Conservation (phyloP, 805 yeast species). For the Starmera quercuum region DNA sequence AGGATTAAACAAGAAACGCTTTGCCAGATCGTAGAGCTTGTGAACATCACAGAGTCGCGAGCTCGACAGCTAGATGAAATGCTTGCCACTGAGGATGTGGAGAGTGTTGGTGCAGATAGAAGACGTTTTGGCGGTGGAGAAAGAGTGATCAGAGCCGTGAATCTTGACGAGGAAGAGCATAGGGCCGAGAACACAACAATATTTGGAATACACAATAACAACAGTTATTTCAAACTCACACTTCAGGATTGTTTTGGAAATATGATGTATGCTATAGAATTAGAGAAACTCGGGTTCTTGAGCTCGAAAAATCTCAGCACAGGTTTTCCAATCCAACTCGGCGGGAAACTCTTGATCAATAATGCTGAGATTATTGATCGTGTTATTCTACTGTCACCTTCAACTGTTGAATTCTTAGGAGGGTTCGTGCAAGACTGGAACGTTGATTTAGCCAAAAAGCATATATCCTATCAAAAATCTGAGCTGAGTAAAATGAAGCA, state of each 20-base stretch:
- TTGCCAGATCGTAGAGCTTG: conserved; percentile 50
- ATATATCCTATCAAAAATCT: conserved; percentile 21
- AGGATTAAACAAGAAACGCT: conserved; percentile 22
- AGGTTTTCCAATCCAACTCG: conserved; percentile 38
- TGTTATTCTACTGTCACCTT: conserved; percentile 24
- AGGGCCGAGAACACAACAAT: conserved; percentile 2
- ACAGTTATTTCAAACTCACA: conserved; percentile 42
- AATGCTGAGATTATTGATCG: conserved; percentile 44
- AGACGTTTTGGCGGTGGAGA: conserved; percentile 24
- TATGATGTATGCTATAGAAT: conserved; percentile 50
- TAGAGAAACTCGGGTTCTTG: conserved; percentile 44
- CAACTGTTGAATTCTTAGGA: conserved; percentile 25
- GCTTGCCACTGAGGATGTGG: conserved; percentile 44
- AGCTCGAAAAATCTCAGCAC: conserved; percentile 14
- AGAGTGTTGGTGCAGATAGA: conserved; percentile 53
- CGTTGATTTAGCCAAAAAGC: conserved; percentile 23
- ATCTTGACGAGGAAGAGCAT: conserved; percentile 32
- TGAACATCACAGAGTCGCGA: conserved; percentile 44
- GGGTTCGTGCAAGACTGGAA: conserved; percentile 34
- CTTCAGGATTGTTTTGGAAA: conserved; percentile 47
- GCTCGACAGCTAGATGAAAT: conserved; percentile 50
- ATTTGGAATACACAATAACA: conserved; percentile 2
- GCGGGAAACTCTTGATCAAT: conserved; percentile 44
- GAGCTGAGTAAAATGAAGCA: conserved; percentile 15
- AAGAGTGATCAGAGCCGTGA: conserved; percentile 36